Conservation (phyloP, 345 rosid species). For the Eucalyptus regnans region DNA sequence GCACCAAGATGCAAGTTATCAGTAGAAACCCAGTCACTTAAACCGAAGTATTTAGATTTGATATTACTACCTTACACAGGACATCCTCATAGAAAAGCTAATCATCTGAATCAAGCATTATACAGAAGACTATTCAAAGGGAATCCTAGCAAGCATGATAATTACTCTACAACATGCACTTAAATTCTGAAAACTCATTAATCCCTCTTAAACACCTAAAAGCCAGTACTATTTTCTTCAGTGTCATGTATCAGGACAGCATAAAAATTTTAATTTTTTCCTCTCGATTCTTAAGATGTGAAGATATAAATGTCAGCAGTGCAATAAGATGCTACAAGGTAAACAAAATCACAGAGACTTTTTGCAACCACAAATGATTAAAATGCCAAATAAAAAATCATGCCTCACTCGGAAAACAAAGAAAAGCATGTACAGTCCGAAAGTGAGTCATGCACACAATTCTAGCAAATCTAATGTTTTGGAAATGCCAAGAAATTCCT, state of each 20-base stretch:
- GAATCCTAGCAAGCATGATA: background rate
- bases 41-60: background rate
- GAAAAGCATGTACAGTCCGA: background rate
- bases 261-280: background rate
- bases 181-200: background rate
- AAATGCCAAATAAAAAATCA: background rate
- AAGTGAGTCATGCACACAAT: background rate
- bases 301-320: background rate
- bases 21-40: background rate
- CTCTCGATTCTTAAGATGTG: background rate
- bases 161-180: background rate
- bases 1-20: background rate
- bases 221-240: background rate
- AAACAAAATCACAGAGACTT: background rate
- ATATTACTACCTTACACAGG: background rate
- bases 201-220: background rate
- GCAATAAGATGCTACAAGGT: background rate
- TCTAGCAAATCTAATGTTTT: background rate
- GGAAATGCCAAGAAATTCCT: background rate
- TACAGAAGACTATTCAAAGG: background rate
- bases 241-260: background rate
- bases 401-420: background rate
- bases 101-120: background rate
- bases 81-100: background rate
- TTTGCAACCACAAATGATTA: background rate